These are phyloP conservation scores for Nothophoma quercina DNA, from an alignment of 2,329 filamentous ascomycete species.

Conservation along the genomic window DNA sequence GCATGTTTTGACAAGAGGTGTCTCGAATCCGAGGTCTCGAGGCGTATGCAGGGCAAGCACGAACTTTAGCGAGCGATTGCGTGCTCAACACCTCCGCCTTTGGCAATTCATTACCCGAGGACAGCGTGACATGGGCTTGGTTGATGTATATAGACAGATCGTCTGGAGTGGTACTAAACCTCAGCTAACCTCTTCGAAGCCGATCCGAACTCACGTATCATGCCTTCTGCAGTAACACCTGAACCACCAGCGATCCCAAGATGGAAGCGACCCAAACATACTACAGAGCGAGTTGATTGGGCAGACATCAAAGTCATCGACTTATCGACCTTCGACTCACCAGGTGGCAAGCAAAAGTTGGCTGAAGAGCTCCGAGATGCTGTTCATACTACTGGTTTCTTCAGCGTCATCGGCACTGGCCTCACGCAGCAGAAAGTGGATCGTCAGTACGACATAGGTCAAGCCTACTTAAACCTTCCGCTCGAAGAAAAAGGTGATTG, in stretches of 20 bases:
- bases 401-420: slow-evolving; percentile 41
- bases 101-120: no score
- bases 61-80: slow-evolving; percentile 34
- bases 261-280: slow-evolving; percentile 38
- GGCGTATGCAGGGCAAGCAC: slow-evolving; percentile 25
- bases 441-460: slow-evolving; percentile 43
- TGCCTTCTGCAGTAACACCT: slow-evolving; percentile 31
- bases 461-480: slow-evolving; percentile 42
- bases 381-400: slow-evolving; percentile 45
- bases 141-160: no score
- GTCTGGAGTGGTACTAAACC: no score
- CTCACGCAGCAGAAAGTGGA: slow-evolving; percentile 41
- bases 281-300: slow-evolving; percentile 34
- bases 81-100: slow-evolving; percentile 30
- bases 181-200: no score
- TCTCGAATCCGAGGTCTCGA: no score
- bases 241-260: slow-evolving; percentile 29
- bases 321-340: slow-evolving; percentile 63
- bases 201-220: slow-evolving; percentile 21
- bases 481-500: slow-evolving; percentile 38
- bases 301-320: slow-evolving; percentile 43
- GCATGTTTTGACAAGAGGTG: no score
- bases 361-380: slow-evolving; percentile 64
- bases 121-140: no score
- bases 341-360: slow-evolving; percentile 62